Percentiles rank a stretch among this genome's conserved stretches.
Evolutionary conservation across 306 rosid species (phyloP).

Genomic region (Cicer arietinum): DNA sequence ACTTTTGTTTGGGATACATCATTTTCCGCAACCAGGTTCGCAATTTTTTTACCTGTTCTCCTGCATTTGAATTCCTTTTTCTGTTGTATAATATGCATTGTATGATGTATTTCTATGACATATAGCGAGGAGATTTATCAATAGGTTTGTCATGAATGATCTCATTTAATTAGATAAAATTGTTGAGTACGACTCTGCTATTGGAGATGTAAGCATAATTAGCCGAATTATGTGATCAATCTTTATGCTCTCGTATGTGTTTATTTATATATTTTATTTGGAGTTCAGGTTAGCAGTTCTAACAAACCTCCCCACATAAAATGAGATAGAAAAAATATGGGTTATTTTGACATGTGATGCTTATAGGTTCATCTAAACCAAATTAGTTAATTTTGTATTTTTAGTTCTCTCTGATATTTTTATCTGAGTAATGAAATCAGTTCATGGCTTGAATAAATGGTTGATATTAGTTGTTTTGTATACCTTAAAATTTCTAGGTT

Average conservation of each 20-base stretch:
- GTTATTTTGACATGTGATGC: no score
- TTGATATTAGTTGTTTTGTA: constrained; percentile 12
- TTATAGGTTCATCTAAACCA: no score
- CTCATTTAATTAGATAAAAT: no score
- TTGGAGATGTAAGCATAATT: neutral
- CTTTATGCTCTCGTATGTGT: neutral
- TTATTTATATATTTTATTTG: neutral
- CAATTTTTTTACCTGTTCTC: neutral
- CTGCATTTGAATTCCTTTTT: neutral
- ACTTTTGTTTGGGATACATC: constrained; percentile 81
- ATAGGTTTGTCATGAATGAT: neutral
- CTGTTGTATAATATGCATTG: neutral
- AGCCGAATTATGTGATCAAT: neutral
- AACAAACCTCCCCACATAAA: neutral
- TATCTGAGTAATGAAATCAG: no score
- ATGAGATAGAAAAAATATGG: no score
- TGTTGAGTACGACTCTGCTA: no score
- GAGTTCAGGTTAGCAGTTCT: neutral
- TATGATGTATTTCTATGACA: neutral
- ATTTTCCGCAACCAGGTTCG: constrained; percentile 90
- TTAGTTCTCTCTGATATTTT: no score
- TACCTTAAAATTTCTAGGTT: constrained; percentile 2
- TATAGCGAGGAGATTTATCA: neutral
- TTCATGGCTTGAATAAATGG: constrained; percentile 6
- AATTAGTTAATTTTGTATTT: no score